phyloP scores from a whole-genome alignment of 352 stramenopile species.

The Phytophthora fragariaefolia region DNA sequence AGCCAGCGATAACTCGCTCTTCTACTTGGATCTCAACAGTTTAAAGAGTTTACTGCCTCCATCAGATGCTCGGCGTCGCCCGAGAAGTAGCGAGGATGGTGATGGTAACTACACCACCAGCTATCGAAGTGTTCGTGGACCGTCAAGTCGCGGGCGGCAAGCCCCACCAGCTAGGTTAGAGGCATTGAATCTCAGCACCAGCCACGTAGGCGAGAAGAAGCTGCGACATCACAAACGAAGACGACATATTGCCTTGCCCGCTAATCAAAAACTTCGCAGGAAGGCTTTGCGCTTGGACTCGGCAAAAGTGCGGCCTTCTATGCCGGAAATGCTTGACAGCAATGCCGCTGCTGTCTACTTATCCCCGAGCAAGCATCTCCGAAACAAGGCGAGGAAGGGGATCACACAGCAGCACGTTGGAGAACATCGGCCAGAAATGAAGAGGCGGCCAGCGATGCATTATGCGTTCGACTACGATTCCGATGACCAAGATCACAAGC shows the following conservation, averaged over 20 bases:
- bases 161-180: constrained; percentile 47
- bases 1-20: constrained; percentile 44
- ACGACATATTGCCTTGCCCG: constrained; percentile 10
- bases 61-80: constrained; percentile 21
- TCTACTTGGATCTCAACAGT: constrained; percentile 73
- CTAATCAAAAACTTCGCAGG: constrained; percentile 41
- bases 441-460: constrained; percentile 28
- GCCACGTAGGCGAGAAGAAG: constrained; percentile 6
- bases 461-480: constrained; percentile 49
- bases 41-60: constrained; percentile 64
- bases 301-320: constrained; percentile 39
- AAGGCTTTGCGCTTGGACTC: constrained; percentile 56
- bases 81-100: constrained; percentile 33
- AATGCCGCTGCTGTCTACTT: constrained; percentile 18
- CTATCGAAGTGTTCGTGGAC: constrained; percentile 5
- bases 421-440: constrained; percentile 5
- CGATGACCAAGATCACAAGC: constrained; percentile 22
- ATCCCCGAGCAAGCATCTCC: constrained; percentile 5
- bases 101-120: constrained; percentile 19
- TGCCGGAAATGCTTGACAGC: constrained; percentile 25
- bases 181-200: constrained; percentile 39
- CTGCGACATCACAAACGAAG: constrained; percentile 17
- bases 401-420: constrained; percentile 9
- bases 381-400: constrained; percentile 28
- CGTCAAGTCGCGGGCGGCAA: constrained; percentile 25